Evolutionary conservation across 768 basidiomycete species (phyloP).

Genomic region (Tephrocybe sp.): DNA sequence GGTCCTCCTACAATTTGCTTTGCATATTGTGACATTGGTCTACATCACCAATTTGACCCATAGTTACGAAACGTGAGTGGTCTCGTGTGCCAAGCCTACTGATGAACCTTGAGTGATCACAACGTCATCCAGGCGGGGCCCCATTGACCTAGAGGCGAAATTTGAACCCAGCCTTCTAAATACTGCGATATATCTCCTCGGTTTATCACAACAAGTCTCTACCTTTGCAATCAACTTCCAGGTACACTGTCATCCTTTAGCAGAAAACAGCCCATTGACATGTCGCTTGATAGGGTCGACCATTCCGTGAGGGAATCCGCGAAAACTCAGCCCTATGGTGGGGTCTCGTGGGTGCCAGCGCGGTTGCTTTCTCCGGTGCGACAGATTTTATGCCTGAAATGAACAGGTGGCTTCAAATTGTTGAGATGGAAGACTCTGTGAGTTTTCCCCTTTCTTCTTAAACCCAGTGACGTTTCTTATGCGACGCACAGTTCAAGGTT

Average conservation of each 20-base stretch:
- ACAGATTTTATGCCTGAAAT: constrained; percentile 95
- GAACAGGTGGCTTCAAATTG: constrained; percentile 95
- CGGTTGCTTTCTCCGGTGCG: constrained; percentile 90
- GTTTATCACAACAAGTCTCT: constrained; percentile 96
- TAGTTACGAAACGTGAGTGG: constrained; percentile 67
- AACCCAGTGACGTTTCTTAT: background rate
- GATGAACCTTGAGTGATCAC: constrained; percentile 3
- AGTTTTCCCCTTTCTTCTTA: constrained; percentile 30
- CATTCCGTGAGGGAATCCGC: constrained; percentile 96
- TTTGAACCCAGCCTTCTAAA: constrained; percentile 94
- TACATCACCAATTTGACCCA: constrained; percentile 92
- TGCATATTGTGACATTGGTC: constrained; percentile 87
- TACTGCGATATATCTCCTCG: constrained; percentile 94
- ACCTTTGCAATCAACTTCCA: constrained; percentile 99
- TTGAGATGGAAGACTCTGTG: constrained; percentile 80
- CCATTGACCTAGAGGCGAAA: constrained; percentile 92
- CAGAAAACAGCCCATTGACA: background rate
- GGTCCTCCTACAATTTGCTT: constrained; percentile 87
- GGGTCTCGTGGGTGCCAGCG: constrained; percentile 85
- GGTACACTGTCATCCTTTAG: constrained; percentile 29
- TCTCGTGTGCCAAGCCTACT: background rate
- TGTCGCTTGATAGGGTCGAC: constrained; percentile 63
- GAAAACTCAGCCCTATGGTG: constrained; percentile 94
- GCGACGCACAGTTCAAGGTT: constrained; percentile 67
- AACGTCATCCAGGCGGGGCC: constrained; percentile 48